Evolutionary conservation across 139 green algal species (phyloP), one percentile per base, ranked within the genome.

Genomic region (Gonium pectorale): DNA sequence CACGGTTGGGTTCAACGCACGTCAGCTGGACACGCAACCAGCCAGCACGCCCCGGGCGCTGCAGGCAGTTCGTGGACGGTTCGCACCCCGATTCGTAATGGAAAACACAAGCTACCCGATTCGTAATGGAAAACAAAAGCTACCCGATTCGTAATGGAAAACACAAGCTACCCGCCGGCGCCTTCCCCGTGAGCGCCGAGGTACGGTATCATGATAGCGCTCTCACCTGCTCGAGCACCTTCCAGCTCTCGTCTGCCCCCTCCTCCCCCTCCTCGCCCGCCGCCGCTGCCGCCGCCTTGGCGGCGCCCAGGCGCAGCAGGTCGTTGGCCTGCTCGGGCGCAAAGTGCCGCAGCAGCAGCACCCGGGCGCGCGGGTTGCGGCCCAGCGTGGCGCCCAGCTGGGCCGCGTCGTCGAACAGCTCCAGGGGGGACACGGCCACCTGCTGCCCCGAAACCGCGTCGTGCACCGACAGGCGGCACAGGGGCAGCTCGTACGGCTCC

Each of bases 321-420:
- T 85, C 54, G 66, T 80, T 86, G 21, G 84, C 90, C 63, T 93
- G 90, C 46, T 71, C 38, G 19, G 81, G 49, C 1, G 52, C 82
- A 44, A 93, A 78, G 83, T 92, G 88, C 0, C 90, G 82, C 87
- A 93, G 84, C 67, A 93, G 56, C 35, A 93, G 86, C 69, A 89
- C 83, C 11, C 85, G 79, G 40, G 89, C 67, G 13, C 86, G 79
- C 33, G 71, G 27, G 68, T 83, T 80, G 7, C 69, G 19, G 11
- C 31, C 19, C 43, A 91, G 49, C 31, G 80, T 79, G 29, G 37
- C 9, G 29, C 43, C 41, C 66, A 88, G 89, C 83, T 91, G 78
- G 24, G 29, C 63, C 29, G 77, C 67, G 62, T 56, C 80, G 29
- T 73, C 43, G 56, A 93, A 90, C 51, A 93, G 68, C 26, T 86